A percentile compares a stretch with the other conserved stretches of the same genome.
Evolutionary conservation across 2,329 filamentous ascomycete species (phyloP).

Genomic region (Trichoderma aggressivum): DNA sequence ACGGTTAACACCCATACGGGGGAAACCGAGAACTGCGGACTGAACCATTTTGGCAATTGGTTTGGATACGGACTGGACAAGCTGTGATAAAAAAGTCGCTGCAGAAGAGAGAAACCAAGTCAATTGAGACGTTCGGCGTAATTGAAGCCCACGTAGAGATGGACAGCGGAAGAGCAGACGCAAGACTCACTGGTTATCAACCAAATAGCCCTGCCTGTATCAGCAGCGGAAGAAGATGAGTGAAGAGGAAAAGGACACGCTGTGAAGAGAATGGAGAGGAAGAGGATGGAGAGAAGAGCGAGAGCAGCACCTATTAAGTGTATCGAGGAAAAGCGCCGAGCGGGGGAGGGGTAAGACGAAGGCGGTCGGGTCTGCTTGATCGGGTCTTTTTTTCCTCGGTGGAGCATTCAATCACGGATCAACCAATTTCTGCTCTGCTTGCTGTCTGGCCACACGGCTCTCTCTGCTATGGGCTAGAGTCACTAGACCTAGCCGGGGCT

Average conservation of each 20-base stretch:
- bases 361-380: slow-evolving; percentile 3
- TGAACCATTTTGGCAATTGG: slow-evolving; percentile 55
- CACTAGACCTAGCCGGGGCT: not conserved
- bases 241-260: slow-evolving; percentile 4
- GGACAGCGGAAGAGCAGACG: not conserved
- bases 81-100: not conserved
- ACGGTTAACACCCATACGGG: slow-evolving; percentile 96
- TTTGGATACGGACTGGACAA: slow-evolving; percentile 19
- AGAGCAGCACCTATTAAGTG: slow-evolving; percentile 8
- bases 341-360: slow-evolving; percentile 20
- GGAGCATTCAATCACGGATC: not conserved
- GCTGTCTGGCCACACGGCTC: not conserved
- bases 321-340: slow-evolving; percentile 12
- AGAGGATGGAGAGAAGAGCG: not conserved
- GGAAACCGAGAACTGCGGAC: slow-evolving; percentile 90
- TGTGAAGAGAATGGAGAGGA: slow-evolving; percentile 7
- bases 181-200: slow-evolving; percentile 3
- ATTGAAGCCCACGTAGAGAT: not conserved
- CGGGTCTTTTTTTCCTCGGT: slow-evolving; percentile 8
- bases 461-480: not conserved
- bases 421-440: not conserved
- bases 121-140: not conserved
- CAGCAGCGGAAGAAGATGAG: slow-evolving; percentile 3
- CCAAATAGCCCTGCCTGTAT: slow-evolving; percentile 6
- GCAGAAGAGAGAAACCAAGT: not conserved